Evolutionary conservation across 1,284 basidiomycete species (phyloP), one percentile per base, ranked within the genome.

Genomic region (Austroboletus novae-zelandiae): DNA sequence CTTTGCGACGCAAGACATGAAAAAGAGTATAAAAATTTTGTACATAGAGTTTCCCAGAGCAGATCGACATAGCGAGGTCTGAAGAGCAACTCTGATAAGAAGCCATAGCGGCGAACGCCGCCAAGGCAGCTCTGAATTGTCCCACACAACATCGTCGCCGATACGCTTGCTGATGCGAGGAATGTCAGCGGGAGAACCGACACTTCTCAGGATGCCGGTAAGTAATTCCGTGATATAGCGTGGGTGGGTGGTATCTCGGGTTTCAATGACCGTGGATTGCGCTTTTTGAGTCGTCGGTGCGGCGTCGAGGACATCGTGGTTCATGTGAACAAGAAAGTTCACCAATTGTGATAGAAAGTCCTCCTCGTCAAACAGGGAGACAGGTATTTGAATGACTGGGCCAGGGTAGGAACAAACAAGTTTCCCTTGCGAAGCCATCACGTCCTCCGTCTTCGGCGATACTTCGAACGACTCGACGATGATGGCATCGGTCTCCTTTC

Each of bases 1-100:
- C 3, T 56, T 17, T 3, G 74, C 57, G 2, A 76, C 51, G 6
- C 56, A 48, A 1, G 66, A 52, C 41, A 76, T 60, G 29, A 75
- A 59, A 46, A 69, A 76, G 2, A 71, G 46, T 58, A 79, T 72
- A 57, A 81, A 81, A 1, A 41, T 20, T 51, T 81, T 81, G 64
- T 80, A 81, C 1, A 57, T 56, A 15, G 45, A 44, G 15, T 45
- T 45, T n/a, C 32, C 32, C 2, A 15, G 32, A 15, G 32, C 4
- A 7, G 32, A 34, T 34, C 32, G 32, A 14, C 15, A 3, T 11
- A 34, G 32, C 11, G 32, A 32, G n/a, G 35, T 36, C 35, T 36
- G 35, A 36, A 36, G n/a, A 7, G n/a, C 35, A n/a, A 36, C 35
- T 17, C 35, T 36, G 10, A 68, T 50, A 10, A 68, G 53, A 10